Evolutionary conservation across 306 rosid species (phyloP), one percentile per base, ranked within the genome.

Genomic region (Cucumis melo): DNA sequence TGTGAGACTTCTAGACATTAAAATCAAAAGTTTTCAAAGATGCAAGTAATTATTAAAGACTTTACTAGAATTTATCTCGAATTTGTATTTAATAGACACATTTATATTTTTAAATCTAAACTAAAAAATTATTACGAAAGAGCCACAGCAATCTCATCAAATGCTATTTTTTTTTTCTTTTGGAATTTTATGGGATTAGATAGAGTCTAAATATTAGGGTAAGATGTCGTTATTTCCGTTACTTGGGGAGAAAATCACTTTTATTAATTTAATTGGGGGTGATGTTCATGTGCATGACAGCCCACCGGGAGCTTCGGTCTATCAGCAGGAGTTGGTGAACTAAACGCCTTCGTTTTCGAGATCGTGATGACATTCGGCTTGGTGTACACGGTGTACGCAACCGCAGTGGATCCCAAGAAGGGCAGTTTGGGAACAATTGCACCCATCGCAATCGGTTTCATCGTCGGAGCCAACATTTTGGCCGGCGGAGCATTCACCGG

Each of bases 361-460:
- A 89, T 89, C 39, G 93, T 89, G 75, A 70, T 89, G 93, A 89
- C 93, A 0, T 89, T 89, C 44, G 93, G 93, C 0, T 78, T 89
- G 81, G 93, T 89, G 74, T 89, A 89, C 90, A 89, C 93, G 0
- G 93, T 89, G 17, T 89, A 89, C 62, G 93, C 93, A 0, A 89
- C 93, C 1, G 93, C 93, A 27, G 2, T 89, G 24, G 91, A 89
- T 53, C 93, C 91, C 1, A 87, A 89, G 87, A 89, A 65, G 87
- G 91, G 88, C 7, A 83, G 13, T 78, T 34, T 89, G 80, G 90
- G 88, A 82, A 78, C 20, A 0, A 87, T 89, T 0, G 93, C 93
- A 0, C 93, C 93, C 0, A 86, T 89, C 41, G 93, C 93, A 0
- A 89, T 89, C 44, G 93, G 93, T 89, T 87, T 89, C 86, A 89